These are phyloP conservation scores for Gracilaria domingensis DNA, from an alignment of 23 red algal species.

Conservation along the genomic window DNA sequence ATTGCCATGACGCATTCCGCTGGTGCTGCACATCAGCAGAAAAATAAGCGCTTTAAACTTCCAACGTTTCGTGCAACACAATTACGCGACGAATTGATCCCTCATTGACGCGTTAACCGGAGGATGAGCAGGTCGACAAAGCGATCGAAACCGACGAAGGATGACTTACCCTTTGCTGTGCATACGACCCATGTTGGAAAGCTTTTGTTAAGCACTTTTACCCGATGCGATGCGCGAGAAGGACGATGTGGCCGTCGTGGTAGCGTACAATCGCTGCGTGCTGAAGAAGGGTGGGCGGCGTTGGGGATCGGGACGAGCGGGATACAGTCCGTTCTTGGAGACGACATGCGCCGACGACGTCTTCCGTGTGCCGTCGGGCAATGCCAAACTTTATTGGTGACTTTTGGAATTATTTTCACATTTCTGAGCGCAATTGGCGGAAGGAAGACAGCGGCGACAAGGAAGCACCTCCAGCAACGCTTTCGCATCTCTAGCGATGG, in stretches of 20 bases:
- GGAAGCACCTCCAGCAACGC: conserved; percentile 4
- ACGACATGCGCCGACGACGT: neutral
- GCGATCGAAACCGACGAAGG: neutral
- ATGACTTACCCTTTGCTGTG: conserved; percentile 97
- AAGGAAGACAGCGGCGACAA: neutral
- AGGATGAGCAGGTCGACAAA: neutral
- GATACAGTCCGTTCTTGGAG: neutral
- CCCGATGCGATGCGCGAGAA: neutral
- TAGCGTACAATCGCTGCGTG: neutral
- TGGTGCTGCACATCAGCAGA: no score
- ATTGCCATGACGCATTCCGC: no score
- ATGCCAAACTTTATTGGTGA: neutral
- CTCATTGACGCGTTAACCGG: no score
- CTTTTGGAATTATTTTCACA: neutral
- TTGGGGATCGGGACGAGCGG: no score
- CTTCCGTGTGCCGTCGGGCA: neutral
- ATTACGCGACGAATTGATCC: no score
- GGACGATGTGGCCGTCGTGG: neutral
- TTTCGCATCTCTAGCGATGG: no score
- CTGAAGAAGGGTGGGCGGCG: no score
- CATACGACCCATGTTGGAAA: conserved; percentile 98
- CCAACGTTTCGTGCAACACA: no score
- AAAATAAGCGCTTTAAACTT: no score
- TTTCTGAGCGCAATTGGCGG: neutral
- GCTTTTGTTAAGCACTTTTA: neutral